Base-by-base conservation (phyloP, 148 eudicot genomes). In the Pharnaceum exiguum region DNA sequence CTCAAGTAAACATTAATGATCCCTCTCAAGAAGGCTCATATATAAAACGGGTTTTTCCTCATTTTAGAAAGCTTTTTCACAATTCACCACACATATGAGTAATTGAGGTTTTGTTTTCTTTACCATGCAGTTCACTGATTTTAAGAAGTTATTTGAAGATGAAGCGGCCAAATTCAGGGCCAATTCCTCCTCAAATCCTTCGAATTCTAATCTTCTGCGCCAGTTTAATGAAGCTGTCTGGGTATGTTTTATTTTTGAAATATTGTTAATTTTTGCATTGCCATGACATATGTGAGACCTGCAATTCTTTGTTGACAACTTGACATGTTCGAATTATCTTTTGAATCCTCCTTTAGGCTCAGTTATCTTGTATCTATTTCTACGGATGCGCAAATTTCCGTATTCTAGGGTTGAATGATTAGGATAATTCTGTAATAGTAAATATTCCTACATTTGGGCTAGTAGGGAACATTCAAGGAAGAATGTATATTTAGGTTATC, bases 151-250 rank as follows among this genome's bases (percentile, higher is more conserved):
- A 66, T 63, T 87, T 44, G 79, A 77, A 29, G 68, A 60, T 17
- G 95, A 82, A 71, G 40, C 75, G 65, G 62, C 72, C 51, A 82
- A 70, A 77, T 24, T 67, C 48, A 82, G 77, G 75, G 54, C 69
- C 46, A 44, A 55, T 27, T 68, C 73, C 30, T 56, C 89, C 18
- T 59, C 85, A 22, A 57, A 57, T 65, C 64, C 73, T 26, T 77
- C 81, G 59, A 76, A 69, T 49, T 57, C 60, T 78, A 71, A 43
- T 39, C 49, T 78, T 40, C 63, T 90, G 54, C 85, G 91, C 51
- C 89, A 81, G 54, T 90, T 90, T 50, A 81, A 55, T 58, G 89
- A 87, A 79, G 93, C 93, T 50, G 62, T 90, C 59, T 90, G 97
- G 97, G 95, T 90, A 87, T 38, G 75, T 61, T 51, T 68, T 17